A percentile compares a stretch with the other conserved stretches of the same genome.
Evolutionary conservation across 805 yeast genomes (phyloP).

Genomic region (Ogataea pilisensis): DNA sequence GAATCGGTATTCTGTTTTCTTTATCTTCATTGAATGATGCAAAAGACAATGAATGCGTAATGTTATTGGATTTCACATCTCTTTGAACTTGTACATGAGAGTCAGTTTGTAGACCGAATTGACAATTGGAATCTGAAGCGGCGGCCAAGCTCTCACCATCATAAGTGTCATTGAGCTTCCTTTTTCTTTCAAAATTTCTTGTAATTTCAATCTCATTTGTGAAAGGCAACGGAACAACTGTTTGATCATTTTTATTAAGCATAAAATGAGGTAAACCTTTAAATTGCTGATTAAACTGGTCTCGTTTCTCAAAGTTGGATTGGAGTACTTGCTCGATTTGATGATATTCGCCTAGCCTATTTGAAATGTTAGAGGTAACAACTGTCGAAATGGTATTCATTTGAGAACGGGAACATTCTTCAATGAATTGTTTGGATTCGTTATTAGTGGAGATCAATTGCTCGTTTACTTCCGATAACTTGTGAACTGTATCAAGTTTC

Average conservation of each 20-base stretch:
- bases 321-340: background rate
- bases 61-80: background rate
- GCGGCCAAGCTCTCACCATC: background rate
- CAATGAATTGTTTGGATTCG: background rate
- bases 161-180: background rate
- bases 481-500: background rate
- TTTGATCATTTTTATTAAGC: background rate
- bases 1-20: constrained; percentile 1
- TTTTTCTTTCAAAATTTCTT: background rate
- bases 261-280: background rate
- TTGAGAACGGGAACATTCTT: background rate
- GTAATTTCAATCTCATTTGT: constrained; percentile 1
- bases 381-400: background rate
- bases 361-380: background rate
- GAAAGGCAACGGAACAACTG: background rate
- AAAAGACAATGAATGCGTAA: background rate
- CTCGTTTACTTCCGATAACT: background rate
- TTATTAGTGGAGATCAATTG: background rate
- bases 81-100: background rate
- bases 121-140: background rate
- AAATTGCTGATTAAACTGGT: background rate
- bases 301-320: background rate
- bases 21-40: background rate
- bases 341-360: background rate
- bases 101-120: background rate